Evolutionary conservation across 805 yeast species (phyloP).

Genomic region (Yamadazyma tumulicola): DNA sequence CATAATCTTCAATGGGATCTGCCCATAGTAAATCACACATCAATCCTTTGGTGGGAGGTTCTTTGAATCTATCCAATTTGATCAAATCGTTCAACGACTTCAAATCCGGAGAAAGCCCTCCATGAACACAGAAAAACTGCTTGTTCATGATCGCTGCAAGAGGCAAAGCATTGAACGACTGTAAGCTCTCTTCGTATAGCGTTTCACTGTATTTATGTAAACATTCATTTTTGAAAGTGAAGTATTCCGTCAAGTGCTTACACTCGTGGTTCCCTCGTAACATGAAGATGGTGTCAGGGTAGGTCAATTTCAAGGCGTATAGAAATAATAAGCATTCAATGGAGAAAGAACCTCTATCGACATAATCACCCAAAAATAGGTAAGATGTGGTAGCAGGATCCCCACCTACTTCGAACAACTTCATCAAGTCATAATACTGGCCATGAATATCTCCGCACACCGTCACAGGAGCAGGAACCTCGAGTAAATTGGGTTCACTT

Average conservation of each 20-base stretch:
- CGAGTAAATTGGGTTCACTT: slow-evolving; percentile 74
- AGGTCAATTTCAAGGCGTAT: slow-evolving; percentile 74
- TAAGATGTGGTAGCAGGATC: slow-evolving; percentile 67
- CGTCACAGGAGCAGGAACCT: slow-evolving; percentile 88
- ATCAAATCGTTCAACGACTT: slow-evolving; percentile 65
- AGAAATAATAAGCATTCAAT: slow-evolving; percentile 76
- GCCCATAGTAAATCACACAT: slow-evolving; percentile 97
- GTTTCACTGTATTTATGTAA: slow-evolving; percentile 67
- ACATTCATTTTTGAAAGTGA: slow-evolving; percentile 90
- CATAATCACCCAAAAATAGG: slow-evolving; percentile 90
- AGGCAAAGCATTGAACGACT: slow-evolving; percentile 82
- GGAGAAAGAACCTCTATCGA: slow-evolving; percentile 90
- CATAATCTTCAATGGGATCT: slow-evolving; percentile 88
- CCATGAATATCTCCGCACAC: slow-evolving; percentile 99
- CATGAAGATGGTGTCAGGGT: slow-evolving; percentile 72
- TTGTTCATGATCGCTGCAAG: slow-evolving; percentile 90
- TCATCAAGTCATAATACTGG: slow-evolving; percentile 85
- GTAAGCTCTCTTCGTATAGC: slow-evolving; percentile 70
- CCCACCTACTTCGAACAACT: slow-evolving; percentile 91
- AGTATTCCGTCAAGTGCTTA: slow-evolving; percentile 86
- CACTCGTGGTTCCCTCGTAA: slow-evolving; percentile 95
- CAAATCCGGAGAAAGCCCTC: slow-evolving; percentile 89
- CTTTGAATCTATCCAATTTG: slow-evolving; percentile 73
- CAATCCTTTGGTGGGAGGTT: slow-evolving; percentile 89
- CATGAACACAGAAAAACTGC: slow-evolving; percentile 95